These are phyloP conservation scores for Moesziomyces aphidis DNA, from an alignment of 1,284 basidiomycete species.

Conservation along the genomic window DNA sequence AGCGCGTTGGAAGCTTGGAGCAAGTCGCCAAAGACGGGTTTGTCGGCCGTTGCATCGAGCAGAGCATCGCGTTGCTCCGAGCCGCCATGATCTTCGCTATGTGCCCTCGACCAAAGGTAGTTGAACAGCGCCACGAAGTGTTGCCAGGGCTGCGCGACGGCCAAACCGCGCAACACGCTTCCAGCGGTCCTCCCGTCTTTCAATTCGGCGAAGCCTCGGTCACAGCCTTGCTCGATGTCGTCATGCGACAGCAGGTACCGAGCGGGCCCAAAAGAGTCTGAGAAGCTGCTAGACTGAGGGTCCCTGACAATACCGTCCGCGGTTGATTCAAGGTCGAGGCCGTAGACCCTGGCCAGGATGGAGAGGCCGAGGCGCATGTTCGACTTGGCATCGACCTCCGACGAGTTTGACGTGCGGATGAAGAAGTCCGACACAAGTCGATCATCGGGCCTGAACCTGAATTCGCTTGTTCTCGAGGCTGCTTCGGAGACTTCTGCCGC, in stretches of 20 bases:
- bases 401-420: background rate
- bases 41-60: too few species aligned
- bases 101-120: conserved; percentile 30
- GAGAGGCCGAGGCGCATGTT: conserved; percentile 8
- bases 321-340: conserved; percentile 23
- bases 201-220: conserved; percentile 9
- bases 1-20: conserved; percentile 10
- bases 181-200: conserved; percentile 1
- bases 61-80: background rate
- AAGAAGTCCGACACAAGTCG: conserved; percentile 15
- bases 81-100: conserved; percentile 7
- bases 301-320: conserved; percentile 29
- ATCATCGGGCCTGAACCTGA: conserved; percentile 33
- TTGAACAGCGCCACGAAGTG: conserved; percentile 30
- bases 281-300: conserved; percentile 1
- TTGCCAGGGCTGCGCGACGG: background rate
- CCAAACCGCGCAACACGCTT: conserved; percentile 4
- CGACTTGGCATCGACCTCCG: background rate
- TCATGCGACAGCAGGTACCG: conserved; percentile 11
- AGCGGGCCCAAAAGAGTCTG: background rate
- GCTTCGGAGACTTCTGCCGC: background rate
- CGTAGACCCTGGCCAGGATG: conserved; percentile 19
- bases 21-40: conserved; percentile 12
- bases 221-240: conserved; percentile 1
- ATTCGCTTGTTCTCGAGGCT: background rate